Evolutionary conservation across 257 asterid genomes (phyloP).

Genomic region (Marsdenia floribunda): DNA sequence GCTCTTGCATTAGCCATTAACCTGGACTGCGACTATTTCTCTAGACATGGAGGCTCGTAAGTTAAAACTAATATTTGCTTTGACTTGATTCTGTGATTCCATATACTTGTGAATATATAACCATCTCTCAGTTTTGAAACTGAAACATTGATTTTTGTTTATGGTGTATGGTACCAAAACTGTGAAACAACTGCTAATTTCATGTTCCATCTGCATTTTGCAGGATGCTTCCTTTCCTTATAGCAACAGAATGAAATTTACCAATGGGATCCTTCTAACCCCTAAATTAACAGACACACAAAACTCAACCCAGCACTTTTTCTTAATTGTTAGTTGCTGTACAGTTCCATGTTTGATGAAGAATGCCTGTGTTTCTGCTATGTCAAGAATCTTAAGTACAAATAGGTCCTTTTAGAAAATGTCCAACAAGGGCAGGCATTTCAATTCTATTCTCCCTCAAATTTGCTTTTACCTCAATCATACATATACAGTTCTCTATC

Average conservation of each 20-base stretch:
- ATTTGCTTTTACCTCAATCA: no score
- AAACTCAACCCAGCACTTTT: not conserved
- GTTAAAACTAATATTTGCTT: constrained; percentile 12
- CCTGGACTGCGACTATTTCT: constrained; percentile 90
- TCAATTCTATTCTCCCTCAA: no score
- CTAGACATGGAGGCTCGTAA: constrained; percentile 93
- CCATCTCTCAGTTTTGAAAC: not conserved
- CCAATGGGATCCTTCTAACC: not conserved
- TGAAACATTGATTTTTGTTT: not conserved
- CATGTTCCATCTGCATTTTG: constrained; percentile 1
- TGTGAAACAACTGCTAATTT: not conserved
- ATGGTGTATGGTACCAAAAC: no score
- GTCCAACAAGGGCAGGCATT: not conserved
- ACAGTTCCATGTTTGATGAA: not conserved
- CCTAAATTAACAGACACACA: not conserved
- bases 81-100: not conserved
- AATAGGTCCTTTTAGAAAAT: no score
- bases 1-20: constrained; percentile 87
- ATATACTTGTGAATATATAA: not conserved
- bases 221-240: constrained; percentile 36
- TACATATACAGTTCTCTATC: no score
- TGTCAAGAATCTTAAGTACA: not conserved
- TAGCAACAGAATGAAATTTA: constrained; percentile 22
- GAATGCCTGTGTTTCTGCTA: not conserved
- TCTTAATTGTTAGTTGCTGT: not conserved